phyloP scores from a whole-genome alignment of 2,329 filamentous ascomycete genomes.

The Diaporthe ilicicola region DNA sequence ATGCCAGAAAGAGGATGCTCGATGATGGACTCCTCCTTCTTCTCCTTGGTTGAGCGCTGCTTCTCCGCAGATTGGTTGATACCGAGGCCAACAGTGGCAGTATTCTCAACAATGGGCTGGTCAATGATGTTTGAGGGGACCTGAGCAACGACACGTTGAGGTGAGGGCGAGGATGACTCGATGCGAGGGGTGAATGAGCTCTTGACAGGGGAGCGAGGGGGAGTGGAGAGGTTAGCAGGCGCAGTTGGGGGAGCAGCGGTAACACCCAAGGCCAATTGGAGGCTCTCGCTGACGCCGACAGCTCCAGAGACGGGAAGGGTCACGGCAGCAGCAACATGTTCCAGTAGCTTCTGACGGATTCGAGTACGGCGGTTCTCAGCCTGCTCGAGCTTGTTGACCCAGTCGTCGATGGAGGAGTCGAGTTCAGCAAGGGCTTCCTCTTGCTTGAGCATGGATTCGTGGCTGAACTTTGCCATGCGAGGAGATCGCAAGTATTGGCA shows the following conservation, averaged over 20 bases:
- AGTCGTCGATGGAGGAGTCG: slow-evolving; percentile 81
- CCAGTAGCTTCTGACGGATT: slow-evolving; percentile 80
- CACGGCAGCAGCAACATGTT: slow-evolving; percentile 79
- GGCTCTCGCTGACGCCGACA: slow-evolving; percentile 48
- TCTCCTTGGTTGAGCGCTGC: neutral
- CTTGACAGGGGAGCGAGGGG: slow-evolving; percentile 67
- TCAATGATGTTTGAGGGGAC: slow-evolving; percentile 66
- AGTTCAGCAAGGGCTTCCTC: slow-evolving; percentile 82
- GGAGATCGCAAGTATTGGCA: slow-evolving; percentile 79
- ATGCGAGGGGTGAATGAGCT: slow-evolving; percentile 42
- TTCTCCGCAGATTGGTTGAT: slow-evolving; percentile 35
- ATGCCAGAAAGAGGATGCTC: slow-evolving; percentile 34
- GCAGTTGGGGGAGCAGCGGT: slow-evolving; percentile 40
- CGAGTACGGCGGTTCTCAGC: slow-evolving; percentile 80
- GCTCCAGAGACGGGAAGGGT: slow-evolving; percentile 54
- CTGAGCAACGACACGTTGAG: slow-evolving; percentile 60
- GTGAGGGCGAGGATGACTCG: slow-evolving; percentile 52
- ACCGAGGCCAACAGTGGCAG: slow-evolving; percentile 42
- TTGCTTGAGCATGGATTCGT: slow-evolving; percentile 79
- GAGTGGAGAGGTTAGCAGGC: slow-evolving; percentile 59
- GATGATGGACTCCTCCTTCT: slow-evolving; percentile 24
- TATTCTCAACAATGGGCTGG: slow-evolving; percentile 56
- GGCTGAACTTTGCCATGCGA: slow-evolving; percentile 74
- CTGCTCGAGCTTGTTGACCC: slow-evolving; percentile 81
- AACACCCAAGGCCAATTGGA: slow-evolving; percentile 53